Evolutionary conservation across 805 yeast species (phyloP).

Genomic region (Teunomyces lycoperdinae): DNA sequence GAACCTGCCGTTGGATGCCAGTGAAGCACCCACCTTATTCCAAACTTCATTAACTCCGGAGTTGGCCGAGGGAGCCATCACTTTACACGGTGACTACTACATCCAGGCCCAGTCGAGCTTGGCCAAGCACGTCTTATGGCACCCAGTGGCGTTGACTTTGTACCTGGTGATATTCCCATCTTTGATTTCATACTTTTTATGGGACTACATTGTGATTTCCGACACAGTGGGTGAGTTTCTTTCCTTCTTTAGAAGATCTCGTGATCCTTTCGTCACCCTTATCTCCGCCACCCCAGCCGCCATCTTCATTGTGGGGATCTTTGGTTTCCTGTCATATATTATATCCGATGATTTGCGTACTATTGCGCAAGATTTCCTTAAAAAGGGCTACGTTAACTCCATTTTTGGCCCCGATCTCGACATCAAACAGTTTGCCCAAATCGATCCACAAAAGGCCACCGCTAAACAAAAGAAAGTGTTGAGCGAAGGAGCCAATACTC

Average conservation of each 20-base stretch:
- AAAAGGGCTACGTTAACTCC: slow-evolving; percentile 20
- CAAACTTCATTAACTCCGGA: slow-evolving; percentile 53
- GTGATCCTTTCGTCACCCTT: slow-evolving; percentile 11
- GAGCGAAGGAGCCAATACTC: slow-evolving; percentile 46
- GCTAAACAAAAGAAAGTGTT: slow-evolving; percentile 23
- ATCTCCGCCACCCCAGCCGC: slow-evolving; percentile 36
- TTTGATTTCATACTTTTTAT: slow-evolving; percentile 18
- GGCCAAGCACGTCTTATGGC: slow-evolving; percentile 45
- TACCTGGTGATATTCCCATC: slow-evolving; percentile 14
- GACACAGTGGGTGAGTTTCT: slow-evolving; percentile 31
- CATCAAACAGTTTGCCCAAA: slow-evolving; percentile 44
- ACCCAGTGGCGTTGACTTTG: slow-evolving; percentile 27
- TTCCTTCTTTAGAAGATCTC: slow-evolving; percentile 17
- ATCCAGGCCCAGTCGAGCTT: slow-evolving; percentile 46
- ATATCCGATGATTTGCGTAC: slow-evolving; percentile 48
- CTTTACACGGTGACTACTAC: slow-evolving; percentile 61
- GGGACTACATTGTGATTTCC: slow-evolving; percentile 30
- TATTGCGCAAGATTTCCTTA: slow-evolving; percentile 29
- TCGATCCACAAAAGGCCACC: slow-evolving; percentile 17
- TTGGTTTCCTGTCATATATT: slow-evolving; percentile 38
- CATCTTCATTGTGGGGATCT: slow-evolving; percentile 32
- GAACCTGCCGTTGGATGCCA: slow-evolving; percentile 51
- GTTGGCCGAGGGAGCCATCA: slow-evolving; percentile 56
- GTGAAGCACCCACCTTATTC: slow-evolving; percentile 51
- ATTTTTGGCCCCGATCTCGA: slow-evolving; percentile 48